Base-by-base conservation (phyloP, 2,329 filamentous ascomycete genomes). In the Sclerotinia subarctica region DNA sequence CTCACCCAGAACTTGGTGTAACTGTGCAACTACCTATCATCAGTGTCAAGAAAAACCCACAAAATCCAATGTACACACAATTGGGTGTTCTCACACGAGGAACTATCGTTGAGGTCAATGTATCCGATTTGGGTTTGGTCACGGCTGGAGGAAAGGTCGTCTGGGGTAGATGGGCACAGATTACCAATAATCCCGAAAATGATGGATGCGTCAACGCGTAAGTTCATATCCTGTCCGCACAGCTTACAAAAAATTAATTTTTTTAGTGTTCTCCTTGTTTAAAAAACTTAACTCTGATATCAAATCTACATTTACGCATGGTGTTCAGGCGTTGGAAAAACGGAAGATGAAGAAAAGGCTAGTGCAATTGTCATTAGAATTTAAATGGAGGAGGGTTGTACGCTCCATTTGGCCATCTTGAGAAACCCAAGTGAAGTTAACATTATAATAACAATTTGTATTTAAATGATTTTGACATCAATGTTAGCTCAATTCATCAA, bases 101-200 rank as follows among this genome's bases (percentile, higher is more conserved):
- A 72, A 94, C 88, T 42, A 87, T 90, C 70, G 88, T 94, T 76
- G 94, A 98, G 80, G 93, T 98, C 75, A 97, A 99, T 78, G 93
- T 97, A 42, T 91, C 87, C 68, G 95, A 99, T 78, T 81, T 98
- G 71, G 95, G 95, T 71, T 83, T 98, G 70, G 93, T 96, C 21
- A 98, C 95, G 3, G 90, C 94, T 1, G 89, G 88, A 71, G 95
- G 95, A 71, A 97, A 97, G 82, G 92, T 97, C 11, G 92, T 94
- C 8, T 97, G 94, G 94, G 93, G 92, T 74, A 85, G 92, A 73
- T 95, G 89, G 81, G 91, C 91, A 10, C 90, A 93, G 79, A 84
- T 92, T 63, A 68, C 74, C 21, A 85, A 86, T 60, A 72, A 72
- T 44, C 69, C 67, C 29, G 70, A 73, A 53, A 72, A 73, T 38